A percentile compares a stretch with the other conserved stretches of the same genome.
phyloP scores from a whole-genome alignment of 768 basidiomycete genomes.

The Mycena rebaudengoi region DNA sequence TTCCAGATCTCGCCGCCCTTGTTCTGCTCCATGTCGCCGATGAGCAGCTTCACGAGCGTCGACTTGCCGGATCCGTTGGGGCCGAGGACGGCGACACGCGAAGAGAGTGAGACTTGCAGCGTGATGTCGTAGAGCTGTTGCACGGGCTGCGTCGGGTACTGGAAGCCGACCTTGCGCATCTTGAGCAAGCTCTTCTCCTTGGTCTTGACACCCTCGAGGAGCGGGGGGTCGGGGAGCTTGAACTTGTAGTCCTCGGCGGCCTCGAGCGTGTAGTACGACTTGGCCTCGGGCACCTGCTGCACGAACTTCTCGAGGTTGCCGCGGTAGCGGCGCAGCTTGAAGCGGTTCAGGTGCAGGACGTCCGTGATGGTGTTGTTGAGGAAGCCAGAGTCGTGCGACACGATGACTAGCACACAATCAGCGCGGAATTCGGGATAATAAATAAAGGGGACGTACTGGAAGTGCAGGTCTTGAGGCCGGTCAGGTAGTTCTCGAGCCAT shows the following conservation, averaged over 20 bases:
- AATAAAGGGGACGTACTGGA: slow-evolving; percentile 66
- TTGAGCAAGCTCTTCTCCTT: slow-evolving; percentile 97
- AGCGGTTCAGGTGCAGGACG: slow-evolving; percentile 96
- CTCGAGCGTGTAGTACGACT: slow-evolving; percentile 96
- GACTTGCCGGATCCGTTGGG: slow-evolving; percentile 99
- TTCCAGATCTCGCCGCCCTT: slow-evolving; percentile 98
- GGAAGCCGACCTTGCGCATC: slow-evolving; percentile 98
- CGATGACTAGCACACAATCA: slow-evolving; percentile 71
- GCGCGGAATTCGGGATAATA: slow-evolving; percentile 5
- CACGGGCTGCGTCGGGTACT: slow-evolving; percentile 86
- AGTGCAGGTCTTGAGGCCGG: slow-evolving; percentile 87
- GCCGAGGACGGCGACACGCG: slow-evolving; percentile 97
- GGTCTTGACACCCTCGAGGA: slow-evolving; percentile 99
- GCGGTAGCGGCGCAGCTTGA: slow-evolving; percentile 95
- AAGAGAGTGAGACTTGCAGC: slow-evolving; percentile 96
- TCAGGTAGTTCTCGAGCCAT: slow-evolving; percentile 96
- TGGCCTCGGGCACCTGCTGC: slow-evolving; percentile 94
- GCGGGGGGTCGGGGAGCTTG: slow-evolving; percentile 96
- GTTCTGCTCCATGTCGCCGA: slow-evolving; percentile 96
- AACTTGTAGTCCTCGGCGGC: slow-evolving; percentile 97
- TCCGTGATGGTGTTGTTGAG: slow-evolving; percentile 98
- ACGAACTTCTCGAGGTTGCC: slow-evolving; percentile 97
- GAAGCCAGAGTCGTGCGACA: slow-evolving; percentile 98
- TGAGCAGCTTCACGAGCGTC: slow-evolving; percentile 95
- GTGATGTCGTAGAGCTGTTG: slow-evolving; percentile 96